Evolutionary conservation across 2,329 filamentous ascomycete genomes (phyloP).

Genomic region (Atkinsonella hypoxylon): DNA sequence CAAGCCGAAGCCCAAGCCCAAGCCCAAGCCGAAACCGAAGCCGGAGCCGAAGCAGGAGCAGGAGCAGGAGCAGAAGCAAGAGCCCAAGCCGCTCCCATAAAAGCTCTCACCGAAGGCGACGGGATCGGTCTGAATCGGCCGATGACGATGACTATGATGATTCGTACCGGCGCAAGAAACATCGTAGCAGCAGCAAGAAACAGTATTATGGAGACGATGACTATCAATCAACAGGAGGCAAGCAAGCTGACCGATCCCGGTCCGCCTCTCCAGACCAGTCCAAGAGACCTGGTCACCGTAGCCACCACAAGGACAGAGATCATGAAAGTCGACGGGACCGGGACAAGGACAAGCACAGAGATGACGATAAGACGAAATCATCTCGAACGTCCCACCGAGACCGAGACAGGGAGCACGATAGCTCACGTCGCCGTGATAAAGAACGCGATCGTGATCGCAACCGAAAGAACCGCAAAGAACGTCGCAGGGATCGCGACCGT

Average conservation of each 20-base stretch:
- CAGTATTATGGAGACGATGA: constrained; percentile 34
- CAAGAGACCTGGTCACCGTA: constrained; percentile 45
- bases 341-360: constrained; percentile 32
- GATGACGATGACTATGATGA: constrained; percentile 35
- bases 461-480: constrained; percentile 25
- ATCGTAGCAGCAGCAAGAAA: constrained; percentile 27
- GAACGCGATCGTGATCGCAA: constrained; percentile 23
- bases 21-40: constrained; percentile 13
- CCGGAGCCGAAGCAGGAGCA: constrained; percentile 13
- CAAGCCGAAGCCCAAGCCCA: constrained; percentile 12
- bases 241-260: constrained; percentile 43
- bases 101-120: constrained; percentile 37
- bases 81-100: constrained; percentile 25
- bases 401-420: constrained; percentile 27
- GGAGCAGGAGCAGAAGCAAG: constrained; percentile 9
- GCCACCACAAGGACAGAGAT: constrained; percentile 46
- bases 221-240: constrained; percentile 25
- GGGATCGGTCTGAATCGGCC: constrained; percentile 41
- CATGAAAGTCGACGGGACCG: constrained; percentile 29
- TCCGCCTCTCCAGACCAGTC: constrained; percentile 52
- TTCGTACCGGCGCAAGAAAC: constrained; percentile 37
- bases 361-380: constrained; percentile 29
- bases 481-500: constrained; percentile 22
- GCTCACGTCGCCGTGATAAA: constrained; percentile 22
- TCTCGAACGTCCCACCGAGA: constrained; percentile 30